Percentiles rank a stretch among this genome's conserved stretches.
phyloP scores from a whole-genome alignment of 148 eudicot genomes.

The Nepenthes gracilis region DNA sequence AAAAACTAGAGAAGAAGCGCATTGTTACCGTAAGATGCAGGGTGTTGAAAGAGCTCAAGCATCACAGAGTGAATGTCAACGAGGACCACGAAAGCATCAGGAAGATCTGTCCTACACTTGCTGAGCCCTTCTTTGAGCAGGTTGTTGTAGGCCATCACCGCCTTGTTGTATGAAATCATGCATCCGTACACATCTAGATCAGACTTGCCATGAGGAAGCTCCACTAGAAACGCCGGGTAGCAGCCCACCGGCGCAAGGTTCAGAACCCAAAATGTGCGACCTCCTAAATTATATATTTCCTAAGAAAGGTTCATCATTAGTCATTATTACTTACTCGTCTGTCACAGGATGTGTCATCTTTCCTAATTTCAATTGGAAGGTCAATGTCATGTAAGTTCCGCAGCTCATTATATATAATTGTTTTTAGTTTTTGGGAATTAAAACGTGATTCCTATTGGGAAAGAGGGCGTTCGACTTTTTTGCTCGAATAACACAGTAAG shows the following conservation, averaged over 20 bases:
- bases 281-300: conserved; percentile 62
- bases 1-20: no score
- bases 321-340: no score
- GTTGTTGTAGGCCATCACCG: conserved; percentile 57
- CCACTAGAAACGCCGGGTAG: conserved; percentile 51
- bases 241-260: conserved; percentile 89
- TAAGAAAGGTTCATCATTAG: conserved; percentile 1
- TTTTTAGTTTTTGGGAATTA: no score
- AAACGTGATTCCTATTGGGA: no score
- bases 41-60: conserved; percentile 64
- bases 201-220: conserved; percentile 40
- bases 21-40: conserved; percentile 52
- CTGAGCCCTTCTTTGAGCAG: conserved; percentile 43
- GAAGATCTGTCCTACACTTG: conserved; percentile 25
- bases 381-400: no score
- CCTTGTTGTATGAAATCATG: conserved; percentile 55
- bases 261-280: conserved; percentile 60
- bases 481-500: no score
- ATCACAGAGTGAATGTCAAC: conserved; percentile 58
- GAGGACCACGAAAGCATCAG: conserved; percentile 44
- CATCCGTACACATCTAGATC: conserved; percentile 60
- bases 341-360: no score
- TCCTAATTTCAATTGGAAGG: no score
- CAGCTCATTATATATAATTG: no score
- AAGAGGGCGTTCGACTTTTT: no score